Evolutionary conservation across 495 filamentous ascomycete genomes (phyloP), one percentile per base, ranked within the genome.

Genomic region (Daldinia loculata): DNA sequence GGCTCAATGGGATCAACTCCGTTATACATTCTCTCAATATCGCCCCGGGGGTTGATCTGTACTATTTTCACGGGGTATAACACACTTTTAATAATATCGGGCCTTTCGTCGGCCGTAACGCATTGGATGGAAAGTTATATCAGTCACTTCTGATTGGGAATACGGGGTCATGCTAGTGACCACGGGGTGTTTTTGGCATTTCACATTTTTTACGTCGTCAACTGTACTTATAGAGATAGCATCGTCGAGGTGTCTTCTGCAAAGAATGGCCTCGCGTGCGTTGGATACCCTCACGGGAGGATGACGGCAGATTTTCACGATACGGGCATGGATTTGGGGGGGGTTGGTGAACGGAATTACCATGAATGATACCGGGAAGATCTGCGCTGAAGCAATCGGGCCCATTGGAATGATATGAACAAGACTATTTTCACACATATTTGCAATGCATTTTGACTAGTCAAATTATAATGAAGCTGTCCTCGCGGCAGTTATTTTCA

Each of bases 281-380:
- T 58, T 62, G 75, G 75, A 77, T 77, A 77, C 75, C 75, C 70
- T 70, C 74, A 63, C 65, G 70, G 75, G 69, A 75, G 72, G 70
- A 70, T 69, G 55, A 56, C 24, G 60, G 65, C 50, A 65, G 70
- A 66, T 41, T 64, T 60, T 73, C 65, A 73, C 43, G 66, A 66
- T 53, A 69, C 51, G 70, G 70, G 52, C 64, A 66, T 52, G 66
- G 34, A 41, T 52, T 67, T 38, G 55, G 61, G 45, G 45, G 59
- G 43, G 43, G 59, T 61, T 69, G 70, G 56, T 63, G 51, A 57
- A 68, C 53, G 70, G 70, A 66, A 69, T 50, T 58, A 48, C 65
- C 65, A 69, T 58, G 70, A 63, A 72, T 69, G 70, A 73, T 66
- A 69, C 61, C 56, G 66, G 70, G 70, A 56, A 63, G 48, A 73